Base-by-base conservation (phyloP, 2,329 filamentous ascomycete species). In the Ascocoryne sarcoides region DNA sequence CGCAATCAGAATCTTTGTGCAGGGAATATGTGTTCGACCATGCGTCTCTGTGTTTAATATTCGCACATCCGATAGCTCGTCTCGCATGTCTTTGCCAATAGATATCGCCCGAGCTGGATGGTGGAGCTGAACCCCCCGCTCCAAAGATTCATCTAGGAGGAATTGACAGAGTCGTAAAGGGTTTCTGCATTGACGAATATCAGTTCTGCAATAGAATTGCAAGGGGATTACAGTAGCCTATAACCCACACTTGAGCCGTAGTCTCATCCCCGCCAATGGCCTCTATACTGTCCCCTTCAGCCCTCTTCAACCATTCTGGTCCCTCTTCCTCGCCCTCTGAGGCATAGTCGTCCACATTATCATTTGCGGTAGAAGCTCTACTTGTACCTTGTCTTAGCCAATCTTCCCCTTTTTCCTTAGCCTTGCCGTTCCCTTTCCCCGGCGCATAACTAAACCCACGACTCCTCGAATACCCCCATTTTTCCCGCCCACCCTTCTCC, bases 331-430 rank as follows among this genome's bases (percentile, higher is more conserved):
- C 20, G 14, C 17, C 16, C 3, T 4, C 31, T 28, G n/a, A n/a
- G 20, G 26, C 21, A 28, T 36, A 54, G 33, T 54, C 51, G 10
- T 54, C 53, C n/a, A 57, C 56, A 26, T 57, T 55, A 5, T 51
- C 50, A 9, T 60, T 60, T 3, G 71, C 71, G 10, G 67, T 68
- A 36, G 73, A 65, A 8, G 71, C 76, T 43, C 82, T 66, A 54
- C 78, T 84, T 1, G 71, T 72, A 0, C 78, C 81, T n/a, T 75
- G 66, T 10, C 65, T 60, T 21, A 86, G 55, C 82, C 82, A 88
- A 52, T 84, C 78, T 36, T 77, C 74, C 1, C 73, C 73, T 71
- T 73, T 65, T 63, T 0, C 62, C 58, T 3, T 60, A 60, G 19
- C 62, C 17, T 56, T 21, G n/a, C n/a, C n/a, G n/a, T 19, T 32